Percentiles rank a stretch among this genome's conserved stretches.
These are phyloP conservation scores for Fusarium dlaminii DNA, from an alignment of 2,329 filamentous ascomycete genomes.

Conservation along the genomic window DNA sequence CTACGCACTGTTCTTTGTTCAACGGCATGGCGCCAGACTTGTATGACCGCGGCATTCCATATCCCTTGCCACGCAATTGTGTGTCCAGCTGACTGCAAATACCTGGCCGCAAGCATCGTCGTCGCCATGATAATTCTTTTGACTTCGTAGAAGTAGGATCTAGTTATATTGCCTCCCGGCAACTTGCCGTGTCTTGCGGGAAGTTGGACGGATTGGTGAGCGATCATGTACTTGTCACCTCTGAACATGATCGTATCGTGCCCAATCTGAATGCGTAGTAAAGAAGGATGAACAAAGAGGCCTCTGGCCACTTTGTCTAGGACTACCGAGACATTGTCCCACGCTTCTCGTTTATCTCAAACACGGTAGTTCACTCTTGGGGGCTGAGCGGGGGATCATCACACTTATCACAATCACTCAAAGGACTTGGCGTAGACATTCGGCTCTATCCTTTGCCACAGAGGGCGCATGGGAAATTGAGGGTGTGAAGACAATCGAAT, in stretches of 20 bases:
- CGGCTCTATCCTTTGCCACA: not conserved
- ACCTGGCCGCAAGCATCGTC: conserved; percentile 15
- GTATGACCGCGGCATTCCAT: conserved; percentile 9
- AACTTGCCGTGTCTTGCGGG: not conserved
- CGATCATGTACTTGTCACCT: not conserved
- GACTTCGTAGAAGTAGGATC: not conserved
- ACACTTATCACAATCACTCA: not conserved
- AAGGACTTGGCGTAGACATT: not conserved
- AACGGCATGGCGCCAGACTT: conserved; percentile 6
- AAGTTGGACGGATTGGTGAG: not conserved
- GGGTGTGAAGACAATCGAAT: not conserved
- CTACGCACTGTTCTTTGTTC: not conserved
- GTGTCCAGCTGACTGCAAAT: not conserved
- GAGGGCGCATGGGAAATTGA: not conserved
- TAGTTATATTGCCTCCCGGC: not conserved
- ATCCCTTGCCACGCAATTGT: conserved; percentile 8
- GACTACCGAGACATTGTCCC: not conserved
- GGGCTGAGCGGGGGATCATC: not conserved
- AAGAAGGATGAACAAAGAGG: not conserved
- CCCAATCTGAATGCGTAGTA: not conserved
- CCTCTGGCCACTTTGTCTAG: not conserved
- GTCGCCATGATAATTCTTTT: not conserved
- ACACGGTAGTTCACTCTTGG: not conserved
- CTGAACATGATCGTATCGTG: not conserved
- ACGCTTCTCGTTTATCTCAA: not conserved